Evolutionary conservation across 352 stramenopile species (phyloP), one percentile per base, ranked within the genome.

Genomic region (Pythium coloratum): DNA sequence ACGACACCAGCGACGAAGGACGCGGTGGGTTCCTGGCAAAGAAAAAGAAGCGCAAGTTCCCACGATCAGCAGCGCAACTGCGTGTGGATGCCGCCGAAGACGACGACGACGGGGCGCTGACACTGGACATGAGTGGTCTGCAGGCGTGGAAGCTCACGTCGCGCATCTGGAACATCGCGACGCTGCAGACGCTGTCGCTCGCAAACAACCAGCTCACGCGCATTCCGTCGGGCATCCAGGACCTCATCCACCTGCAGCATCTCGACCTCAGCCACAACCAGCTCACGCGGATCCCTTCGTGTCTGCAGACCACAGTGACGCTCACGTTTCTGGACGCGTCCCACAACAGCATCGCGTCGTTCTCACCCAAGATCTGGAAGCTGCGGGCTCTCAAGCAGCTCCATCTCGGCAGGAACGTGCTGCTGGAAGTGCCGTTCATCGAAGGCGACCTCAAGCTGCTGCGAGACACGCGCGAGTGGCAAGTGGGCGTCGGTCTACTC

Each of bases 351-450:
- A 89, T 92, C 34, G 56, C 75, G 12, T 46, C 76, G 16, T 89
- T 92, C 55, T 92, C 84, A 1, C 80, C 80, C 0, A 78, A 77
- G 30, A 60, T 92, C 3, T 92, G 84, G 84, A 92, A 91, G 42
- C 71, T 92, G 12, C 69, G 72, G 1, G 64, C 65, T 10, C 71
- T 92, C 50, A 63, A 64, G 0, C 30, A 81, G 20, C 57, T 92
- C 1, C 73, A 89, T 46, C 72, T 92, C 36, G 84, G 77, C 34
- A 67, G 80, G 58, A 92, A 91, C 49, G 42, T 34, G 13, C 67
- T 92, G 2, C 62, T 69, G 28, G 73, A 88, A 50, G 53, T 92
- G 18, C 81, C 84, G 44, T 91, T 76, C 59, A 68, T 90, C 13
- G 83, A 90, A 69, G 83, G 83, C 32, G 80, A 92, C 56, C 62